Evolutionary conservation across 371 early-diverging fungal species (phyloP).

Genomic region (Circinella umbellata): DNA sequence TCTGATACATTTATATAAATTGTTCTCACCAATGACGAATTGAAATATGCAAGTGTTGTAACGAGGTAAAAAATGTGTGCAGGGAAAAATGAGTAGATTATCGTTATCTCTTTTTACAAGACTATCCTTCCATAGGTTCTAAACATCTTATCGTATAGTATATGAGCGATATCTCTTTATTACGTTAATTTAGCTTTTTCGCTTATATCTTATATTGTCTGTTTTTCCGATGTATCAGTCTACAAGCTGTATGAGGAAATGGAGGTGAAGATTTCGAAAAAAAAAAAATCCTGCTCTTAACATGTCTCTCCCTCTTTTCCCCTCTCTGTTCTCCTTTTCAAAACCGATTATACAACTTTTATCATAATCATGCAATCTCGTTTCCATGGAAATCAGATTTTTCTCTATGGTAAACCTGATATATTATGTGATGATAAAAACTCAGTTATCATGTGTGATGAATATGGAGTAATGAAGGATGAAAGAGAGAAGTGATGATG

Average conservation of each 20-base stretch:
- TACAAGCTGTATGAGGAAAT: background rate
- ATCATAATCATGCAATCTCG: background rate
- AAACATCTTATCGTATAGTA: background rate
- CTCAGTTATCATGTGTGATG: too few relatives aligned
- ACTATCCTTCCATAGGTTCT: background rate
- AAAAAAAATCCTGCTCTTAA: background rate
- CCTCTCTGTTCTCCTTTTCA: background rate
- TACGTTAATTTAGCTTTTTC: too few relatives aligned
- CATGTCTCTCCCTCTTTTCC: background rate
- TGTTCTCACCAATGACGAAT: too few relatives aligned
- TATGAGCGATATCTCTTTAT: too few relatives aligned
- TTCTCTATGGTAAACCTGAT: too few relatives aligned
- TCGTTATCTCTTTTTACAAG: slow-evolving; percentile 4
- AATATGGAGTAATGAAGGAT: too few relatives aligned
- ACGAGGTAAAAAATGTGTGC: background rate
- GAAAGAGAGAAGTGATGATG: background rate
- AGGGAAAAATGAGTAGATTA: background rate
- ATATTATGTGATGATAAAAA: too few relatives aligned
- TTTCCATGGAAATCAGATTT: too few relatives aligned
- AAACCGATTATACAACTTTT: too few relatives aligned
- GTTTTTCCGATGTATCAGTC: background rate
- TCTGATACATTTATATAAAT: too few relatives aligned
- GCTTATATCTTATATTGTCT: too few relatives aligned
- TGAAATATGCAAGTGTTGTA: too few relatives aligned
- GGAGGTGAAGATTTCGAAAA: background rate